Evolutionary conservation across 768 basidiomycete genomes (phyloP).

Genomic region (Pholiota microspora): DNA sequence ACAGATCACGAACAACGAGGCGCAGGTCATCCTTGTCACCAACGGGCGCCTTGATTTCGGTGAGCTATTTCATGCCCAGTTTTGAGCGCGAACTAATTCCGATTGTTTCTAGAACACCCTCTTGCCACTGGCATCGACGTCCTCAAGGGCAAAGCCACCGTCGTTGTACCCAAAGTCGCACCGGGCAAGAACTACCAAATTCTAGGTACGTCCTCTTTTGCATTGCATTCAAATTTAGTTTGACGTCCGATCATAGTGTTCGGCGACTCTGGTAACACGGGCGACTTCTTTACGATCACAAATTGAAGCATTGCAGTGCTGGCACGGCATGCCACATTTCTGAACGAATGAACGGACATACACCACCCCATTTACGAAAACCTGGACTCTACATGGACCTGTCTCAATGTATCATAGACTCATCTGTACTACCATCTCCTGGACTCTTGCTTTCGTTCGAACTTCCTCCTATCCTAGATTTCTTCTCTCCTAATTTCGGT

Average conservation of each 20-base stretch:
- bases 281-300: slow-evolving; percentile 42
- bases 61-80: slow-evolving; percentile 15
- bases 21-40: slow-evolving; percentile 36
- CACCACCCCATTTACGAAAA: not conserved
- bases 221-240: not conserved
- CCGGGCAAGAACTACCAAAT: slow-evolving; percentile 41
- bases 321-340: not conserved
- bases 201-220: slow-evolving; percentile 10
- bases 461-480: not conserved
- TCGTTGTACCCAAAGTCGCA: slow-evolving; percentile 38
- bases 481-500: not conserved
- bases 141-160: slow-evolving; percentile 28
- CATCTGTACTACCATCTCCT: not conserved
- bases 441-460: not conserved
- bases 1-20: slow-evolving; percentile 41
- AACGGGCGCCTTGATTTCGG: slow-evolving; percentile 30
- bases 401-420: not conserved
- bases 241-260: slow-evolving; percentile 35
- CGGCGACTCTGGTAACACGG: slow-evolving; percentile 53
- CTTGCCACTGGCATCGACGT: slow-evolving; percentile 39
- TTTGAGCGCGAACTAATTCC: not conserved
- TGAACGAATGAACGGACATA: not conserved
- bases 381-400: not conserved
- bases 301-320: slow-evolving; percentile 20
- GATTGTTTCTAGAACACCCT: slow-evolving; percentile 27